Evolutionary conservation across 148 eudicot species (phyloP).

Genomic region (Vaccinium vitisidaea): DNA sequence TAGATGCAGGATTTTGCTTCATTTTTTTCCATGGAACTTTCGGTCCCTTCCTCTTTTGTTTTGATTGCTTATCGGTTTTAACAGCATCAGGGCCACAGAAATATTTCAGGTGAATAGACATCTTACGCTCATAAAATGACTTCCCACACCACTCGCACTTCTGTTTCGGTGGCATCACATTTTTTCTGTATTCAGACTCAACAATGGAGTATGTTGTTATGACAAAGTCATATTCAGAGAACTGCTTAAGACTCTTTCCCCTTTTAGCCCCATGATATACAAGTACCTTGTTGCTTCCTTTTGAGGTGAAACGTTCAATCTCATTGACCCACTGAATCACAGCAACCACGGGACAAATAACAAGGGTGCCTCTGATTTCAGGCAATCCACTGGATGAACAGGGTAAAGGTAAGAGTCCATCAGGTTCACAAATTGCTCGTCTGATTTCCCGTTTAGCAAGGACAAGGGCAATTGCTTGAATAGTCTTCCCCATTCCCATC

Average conservation of each 20-base stretch:
- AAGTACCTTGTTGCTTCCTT: conserved; percentile 73
- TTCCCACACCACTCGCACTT: conserved; percentile 83
- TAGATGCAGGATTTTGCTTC: conserved; percentile 22
- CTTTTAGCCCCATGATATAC: conserved; percentile 89
- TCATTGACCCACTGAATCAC: conserved; percentile 78
- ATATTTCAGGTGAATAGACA: conserved; percentile 61
- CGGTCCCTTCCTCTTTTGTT: conserved; percentile 54
- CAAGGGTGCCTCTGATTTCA: conserved; percentile 69
- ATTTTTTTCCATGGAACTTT: conserved; percentile 24
- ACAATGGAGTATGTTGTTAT: conserved; percentile 85
- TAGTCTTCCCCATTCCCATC: conserved; percentile 97
- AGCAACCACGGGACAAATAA: conserved; percentile 84
- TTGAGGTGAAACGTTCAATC: conserved; percentile 65
- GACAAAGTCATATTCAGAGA: conserved; percentile 73
- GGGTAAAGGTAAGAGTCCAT: conserved; percentile 26
- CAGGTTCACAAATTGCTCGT: conserved; percentile 29
- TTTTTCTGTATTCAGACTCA: conserved; percentile 75
- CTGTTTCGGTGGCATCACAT: conserved; percentile 78
- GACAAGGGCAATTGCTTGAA: conserved; percentile 93
- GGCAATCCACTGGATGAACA: conserved; percentile 42
- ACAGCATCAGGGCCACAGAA: conserved; percentile 74
- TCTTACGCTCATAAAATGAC: conserved; percentile 35
- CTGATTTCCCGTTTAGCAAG: conserved; percentile 69
- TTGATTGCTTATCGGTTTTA: conserved; percentile 69
- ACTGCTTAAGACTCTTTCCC: conserved; percentile 43